Evolutionary conservation across 257 asterid species (phyloP).

Genomic region (Salvia miltiorrhiza): DNA sequence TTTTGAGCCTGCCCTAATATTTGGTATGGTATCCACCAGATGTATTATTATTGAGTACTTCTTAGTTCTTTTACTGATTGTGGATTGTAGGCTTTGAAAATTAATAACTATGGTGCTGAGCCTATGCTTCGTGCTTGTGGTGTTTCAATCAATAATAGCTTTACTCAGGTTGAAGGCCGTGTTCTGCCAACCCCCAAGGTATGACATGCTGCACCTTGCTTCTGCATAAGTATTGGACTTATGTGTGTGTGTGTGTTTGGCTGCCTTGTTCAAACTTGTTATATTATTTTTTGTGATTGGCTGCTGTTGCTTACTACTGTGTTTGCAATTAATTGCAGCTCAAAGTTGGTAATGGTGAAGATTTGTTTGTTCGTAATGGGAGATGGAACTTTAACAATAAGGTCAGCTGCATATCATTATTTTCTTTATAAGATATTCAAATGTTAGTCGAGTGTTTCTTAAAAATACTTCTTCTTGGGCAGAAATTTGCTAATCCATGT

Average conservation of each 20-base stretch:
- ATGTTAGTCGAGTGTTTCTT: not conserved
- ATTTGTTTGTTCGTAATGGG: conserved; percentile 70
- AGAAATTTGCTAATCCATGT: conserved; percentile 61
- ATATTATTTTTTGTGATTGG: not conserved
- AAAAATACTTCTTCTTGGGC: conserved; percentile 13
- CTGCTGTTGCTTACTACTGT: not conserved
- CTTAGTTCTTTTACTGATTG: not conserved
- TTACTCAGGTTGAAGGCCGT: conserved; percentile 88
- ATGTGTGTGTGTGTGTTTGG: not conserved
- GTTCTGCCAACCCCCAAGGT: conserved; percentile 84
- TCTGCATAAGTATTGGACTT: not conserved
- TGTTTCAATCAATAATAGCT: conserved; percentile 51
- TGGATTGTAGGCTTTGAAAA: conserved; percentile 56
- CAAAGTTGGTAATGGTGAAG: conserved; percentile 85
- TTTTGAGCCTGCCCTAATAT: not conserved
- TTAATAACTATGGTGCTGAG: conserved; percentile 72
- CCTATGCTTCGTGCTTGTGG: conserved; percentile 81
- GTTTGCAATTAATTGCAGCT: conserved; percentile 41
- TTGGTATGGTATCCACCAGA: not conserved
- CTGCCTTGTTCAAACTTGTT: not conserved
- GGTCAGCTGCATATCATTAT: conserved; percentile 27
- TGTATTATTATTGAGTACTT: not conserved
- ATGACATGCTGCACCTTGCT: not conserved
- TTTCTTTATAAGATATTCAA: not conserved
- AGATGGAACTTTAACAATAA: conserved; percentile 86